These are phyloP conservation scores for Gastrolobium bilobum DNA, from an alignment of 306 rosid genomes.

Conservation along the genomic window DNA sequence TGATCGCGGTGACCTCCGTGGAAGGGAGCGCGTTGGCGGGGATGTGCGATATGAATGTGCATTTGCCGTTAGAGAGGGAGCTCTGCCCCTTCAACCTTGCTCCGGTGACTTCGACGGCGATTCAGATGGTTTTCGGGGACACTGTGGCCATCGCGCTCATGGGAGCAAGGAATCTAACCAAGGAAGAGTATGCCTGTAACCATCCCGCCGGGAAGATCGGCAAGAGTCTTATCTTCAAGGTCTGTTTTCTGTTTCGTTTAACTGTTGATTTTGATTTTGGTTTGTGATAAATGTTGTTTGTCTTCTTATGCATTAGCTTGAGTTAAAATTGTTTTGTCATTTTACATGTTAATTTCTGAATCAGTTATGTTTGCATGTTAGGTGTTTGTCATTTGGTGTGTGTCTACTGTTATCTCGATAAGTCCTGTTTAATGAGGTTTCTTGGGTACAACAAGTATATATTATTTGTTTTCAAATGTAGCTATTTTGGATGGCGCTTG, in stretches of 20 bases:
- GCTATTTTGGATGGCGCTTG: not conserved
- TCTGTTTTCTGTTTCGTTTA: constrained; percentile 35
- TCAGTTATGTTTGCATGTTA: not conserved
- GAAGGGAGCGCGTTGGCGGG: constrained; percentile 65
- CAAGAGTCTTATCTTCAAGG: constrained; percentile 96
- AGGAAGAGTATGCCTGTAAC: constrained; percentile 89
- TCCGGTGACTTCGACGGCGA: constrained; percentile 97
- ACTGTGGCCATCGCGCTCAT: constrained; percentile 94
- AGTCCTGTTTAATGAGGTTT: not conserved
- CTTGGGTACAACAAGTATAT: not conserved
- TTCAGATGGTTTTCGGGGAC: constrained; percentile 98
- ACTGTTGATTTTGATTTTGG: too few species aligned
- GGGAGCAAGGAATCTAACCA: constrained; percentile 85
- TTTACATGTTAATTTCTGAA: not conserved
- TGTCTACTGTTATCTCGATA: too few species aligned
- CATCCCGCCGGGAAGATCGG: constrained; percentile 98
- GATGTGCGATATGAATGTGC: constrained; percentile 83
- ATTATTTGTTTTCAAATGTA: constrained; percentile 8
- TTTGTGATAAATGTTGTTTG: too few species aligned
- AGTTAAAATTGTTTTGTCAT: not conserved
- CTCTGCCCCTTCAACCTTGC: constrained; percentile 94
- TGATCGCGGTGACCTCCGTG: constrained; percentile 79
- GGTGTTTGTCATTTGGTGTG: constrained; percentile 20
- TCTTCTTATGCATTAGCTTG: not conserved
- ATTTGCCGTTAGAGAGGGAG: constrained; percentile 89